Percentiles rank a stretch among this genome's conserved stretches.
Conservation (phyloP, 1,284 basidiomycete species). For the Exsudoporus floridanus region DNA sequence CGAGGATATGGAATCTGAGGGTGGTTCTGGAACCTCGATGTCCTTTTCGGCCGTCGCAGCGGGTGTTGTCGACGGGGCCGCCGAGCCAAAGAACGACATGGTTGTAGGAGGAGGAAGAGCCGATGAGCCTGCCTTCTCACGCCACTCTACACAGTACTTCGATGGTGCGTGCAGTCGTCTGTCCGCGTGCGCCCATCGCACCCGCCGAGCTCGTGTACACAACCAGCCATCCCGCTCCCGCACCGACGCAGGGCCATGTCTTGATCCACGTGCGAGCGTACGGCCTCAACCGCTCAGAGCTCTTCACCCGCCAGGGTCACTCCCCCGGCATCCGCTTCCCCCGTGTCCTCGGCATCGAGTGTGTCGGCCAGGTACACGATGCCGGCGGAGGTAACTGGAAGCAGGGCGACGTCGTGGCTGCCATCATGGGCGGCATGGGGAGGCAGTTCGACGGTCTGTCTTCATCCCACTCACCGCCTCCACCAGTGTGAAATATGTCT, state of each 20-base stretch:
- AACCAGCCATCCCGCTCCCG: too few species aligned
- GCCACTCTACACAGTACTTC: too few species aligned
- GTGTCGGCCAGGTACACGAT: conserved; percentile 26
- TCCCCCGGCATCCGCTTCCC: too few species aligned
- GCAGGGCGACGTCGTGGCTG: conserved; percentile 25
- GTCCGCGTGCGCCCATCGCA: too few species aligned
- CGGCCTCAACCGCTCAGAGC: too few species aligned
- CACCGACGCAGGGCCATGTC: too few species aligned
- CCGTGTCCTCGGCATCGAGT: conserved; percentile 27
- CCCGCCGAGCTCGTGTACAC: too few species aligned
- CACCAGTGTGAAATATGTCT: not conserved
- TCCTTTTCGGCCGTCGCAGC: conserved; percentile 43
- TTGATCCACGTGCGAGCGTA: too few species aligned
- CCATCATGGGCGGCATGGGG: conserved; percentile 32
- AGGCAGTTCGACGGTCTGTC: conserved; percentile 24
- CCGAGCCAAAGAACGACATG: conserved; percentile 33
- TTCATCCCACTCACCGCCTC: not conserved
- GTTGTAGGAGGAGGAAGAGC: not conserved
- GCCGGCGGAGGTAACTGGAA: conserved; percentile 25
- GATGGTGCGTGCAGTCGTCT: too few species aligned
- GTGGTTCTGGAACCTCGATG: conserved; percentile 57
- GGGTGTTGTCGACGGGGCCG: conserved; percentile 23
- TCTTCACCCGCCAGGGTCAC: conserved; percentile 22
- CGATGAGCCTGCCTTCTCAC: too few species aligned
- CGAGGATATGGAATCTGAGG: conserved; percentile 57